Conservation (phyloP, 78 protist species). For the Dictyostelium capitatum region DNA sequence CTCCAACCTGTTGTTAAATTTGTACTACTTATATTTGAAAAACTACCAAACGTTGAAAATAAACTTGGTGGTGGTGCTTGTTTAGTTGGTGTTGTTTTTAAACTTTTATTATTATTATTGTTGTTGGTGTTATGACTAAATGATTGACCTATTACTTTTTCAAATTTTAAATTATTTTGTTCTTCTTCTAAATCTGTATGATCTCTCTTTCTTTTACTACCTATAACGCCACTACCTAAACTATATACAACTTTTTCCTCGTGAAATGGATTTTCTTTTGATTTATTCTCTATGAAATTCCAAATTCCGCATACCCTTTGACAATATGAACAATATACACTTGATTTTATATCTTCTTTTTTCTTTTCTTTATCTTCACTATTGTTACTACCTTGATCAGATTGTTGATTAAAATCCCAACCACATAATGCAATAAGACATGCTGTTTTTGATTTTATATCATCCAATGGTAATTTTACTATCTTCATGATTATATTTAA, state of each 20-base stretch:
- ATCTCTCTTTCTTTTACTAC: slow-evolving; percentile 52
- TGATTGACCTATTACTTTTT: slow-evolving; percentile 13
- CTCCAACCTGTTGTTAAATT: slow-evolving; percentile 45
- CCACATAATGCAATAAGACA: slow-evolving; percentile 70
- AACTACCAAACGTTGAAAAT: not conserved
- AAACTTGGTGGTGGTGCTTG: not conserved
- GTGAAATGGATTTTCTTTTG: not conserved
- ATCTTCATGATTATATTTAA: not conserved
- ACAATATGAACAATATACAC: slow-evolving; percentile 69
- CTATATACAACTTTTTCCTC: not conserved
- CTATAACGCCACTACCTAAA: not conserved
- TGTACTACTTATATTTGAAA: not conserved
- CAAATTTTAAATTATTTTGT: slow-evolving; percentile 26
- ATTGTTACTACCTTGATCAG: not conserved
- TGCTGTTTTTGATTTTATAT: slow-evolving; percentile 24
- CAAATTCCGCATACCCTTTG: slow-evolving; percentile 75
- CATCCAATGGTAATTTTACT: not conserved
- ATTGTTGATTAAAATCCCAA: slow-evolving; percentile 40
- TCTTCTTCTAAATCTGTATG: not conserved
- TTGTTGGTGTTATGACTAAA: not conserved
- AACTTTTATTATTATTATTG: not conserved
- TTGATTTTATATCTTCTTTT: not conserved
- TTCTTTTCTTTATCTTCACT: not conserved
- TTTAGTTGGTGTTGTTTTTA: not conserved
- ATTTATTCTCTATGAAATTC: slow-evolving; percentile 12